A percentile compares a stretch with the other conserved stretches of the same genome.
Conservation (phyloP, 2,329 filamentous ascomycete species). For the Aspergillus fijiensis region DNA sequence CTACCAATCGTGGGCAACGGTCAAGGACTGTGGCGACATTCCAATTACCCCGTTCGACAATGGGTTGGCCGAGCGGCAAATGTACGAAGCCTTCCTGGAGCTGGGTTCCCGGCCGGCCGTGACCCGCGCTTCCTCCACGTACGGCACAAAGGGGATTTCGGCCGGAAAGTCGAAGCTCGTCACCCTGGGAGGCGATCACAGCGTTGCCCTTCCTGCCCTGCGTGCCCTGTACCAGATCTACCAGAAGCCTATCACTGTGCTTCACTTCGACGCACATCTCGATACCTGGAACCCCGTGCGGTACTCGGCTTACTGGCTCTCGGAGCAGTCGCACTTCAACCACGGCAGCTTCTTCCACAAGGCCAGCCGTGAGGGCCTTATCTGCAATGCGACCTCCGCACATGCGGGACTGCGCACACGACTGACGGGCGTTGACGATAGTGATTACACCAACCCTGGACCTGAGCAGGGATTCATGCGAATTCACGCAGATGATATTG, state of each 20-base stretch:
- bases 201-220: slow-evolving; percentile 67
- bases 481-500: slow-evolving; percentile 82
- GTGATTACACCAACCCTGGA: slow-evolving; percentile 68
- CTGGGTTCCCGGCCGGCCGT: slow-evolving; percentile 54
- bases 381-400: slow-evolving; percentile 71
- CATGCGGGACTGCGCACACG: slow-evolving; percentile 82
- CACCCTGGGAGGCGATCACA: slow-evolving; percentile 73
- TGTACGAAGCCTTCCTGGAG: slow-evolving; percentile 76
- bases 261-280: slow-evolving; percentile 77
- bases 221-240: slow-evolving; percentile 64
- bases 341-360: slow-evolving; percentile 93
- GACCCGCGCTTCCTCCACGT: slow-evolving; percentile 27
- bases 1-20: slow-evolving; percentile 72
- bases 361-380: slow-evolving; percentile 75
- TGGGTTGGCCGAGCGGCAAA: slow-evolving; percentile 73
- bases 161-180: slow-evolving; percentile 56
- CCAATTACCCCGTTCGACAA: slow-evolving; percentile 87
- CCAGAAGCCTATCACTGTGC: slow-evolving; percentile 63
- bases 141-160: slow-evolving; percentile 34
- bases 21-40: slow-evolving; percentile 89
- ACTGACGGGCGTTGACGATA: slow-evolving; percentile 63
- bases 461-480: slow-evolving; percentile 75
- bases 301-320: slow-evolving; percentile 75
- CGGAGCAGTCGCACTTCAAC: slow-evolving; percentile 72
- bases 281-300: slow-evolving; percentile 80